Conservation (phyloP, 1,139 yeast species). For the Sugiyamaella pinicola region DNA sequence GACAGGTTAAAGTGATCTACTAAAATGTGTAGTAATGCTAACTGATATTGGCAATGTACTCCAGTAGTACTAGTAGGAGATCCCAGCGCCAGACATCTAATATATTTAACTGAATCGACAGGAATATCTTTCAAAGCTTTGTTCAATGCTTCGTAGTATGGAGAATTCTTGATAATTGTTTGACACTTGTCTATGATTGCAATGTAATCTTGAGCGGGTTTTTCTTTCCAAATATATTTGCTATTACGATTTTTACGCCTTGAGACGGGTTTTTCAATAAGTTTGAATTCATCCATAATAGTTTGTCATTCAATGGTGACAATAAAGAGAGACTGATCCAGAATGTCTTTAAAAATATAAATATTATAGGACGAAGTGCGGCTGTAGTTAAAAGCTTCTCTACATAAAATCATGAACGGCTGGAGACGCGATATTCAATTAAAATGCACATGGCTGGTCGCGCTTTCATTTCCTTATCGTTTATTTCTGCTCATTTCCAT, state of each 20-base stretch:
- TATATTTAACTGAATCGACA: constrained; percentile 28
- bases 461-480: background rate
- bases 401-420: background rate
- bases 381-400: background rate
- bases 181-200: constrained; percentile 20
- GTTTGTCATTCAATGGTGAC: background rate
- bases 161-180: constrained; percentile 23
- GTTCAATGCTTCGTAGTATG: constrained; percentile 20
- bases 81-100: constrained; percentile 76
- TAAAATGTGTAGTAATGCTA: constrained; percentile 56
- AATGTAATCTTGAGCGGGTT: constrained; percentile 33
- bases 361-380: background rate
- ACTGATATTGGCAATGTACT: constrained; percentile 61
- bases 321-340: background rate
- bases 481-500: too few relatives aligned
- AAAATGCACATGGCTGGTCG: constrained; percentile 13
- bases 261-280: constrained; percentile 7
- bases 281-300: constrained; percentile 14
- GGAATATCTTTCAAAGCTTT: constrained; percentile 15
- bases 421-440: constrained; percentile 6
- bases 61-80: constrained; percentile 55
- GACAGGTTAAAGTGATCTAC: constrained; percentile 35
- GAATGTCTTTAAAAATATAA: background rate
- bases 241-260: constrained; percentile 23
- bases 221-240: constrained; percentile 26